These are phyloP conservation scores for Phytophthora tubulina DNA, from an alignment of 352 stramenopile genomes.

Conservation along the genomic window DNA sequence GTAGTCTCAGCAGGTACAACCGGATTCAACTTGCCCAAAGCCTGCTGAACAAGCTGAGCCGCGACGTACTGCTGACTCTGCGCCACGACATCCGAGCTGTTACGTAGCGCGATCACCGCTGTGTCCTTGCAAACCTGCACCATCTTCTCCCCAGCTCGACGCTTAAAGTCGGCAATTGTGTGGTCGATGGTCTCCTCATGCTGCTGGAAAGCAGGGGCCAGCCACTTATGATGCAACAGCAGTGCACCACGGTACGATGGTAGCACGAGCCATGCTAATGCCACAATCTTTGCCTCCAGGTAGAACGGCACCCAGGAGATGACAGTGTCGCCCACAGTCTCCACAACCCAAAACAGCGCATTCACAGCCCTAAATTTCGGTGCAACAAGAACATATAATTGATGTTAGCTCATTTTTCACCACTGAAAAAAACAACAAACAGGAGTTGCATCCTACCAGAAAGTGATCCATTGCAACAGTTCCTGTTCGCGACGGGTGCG, in stretches of 20 bases:
- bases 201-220: slow-evolving; percentile 74
- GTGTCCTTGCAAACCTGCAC: slow-evolving; percentile 75
- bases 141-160: slow-evolving; percentile 71
- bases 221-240: slow-evolving; percentile 63
- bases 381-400: slow-evolving; percentile 6
- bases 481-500: slow-evolving; percentile 55
- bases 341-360: slow-evolving; percentile 63
- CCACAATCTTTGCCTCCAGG: slow-evolving; percentile 74
- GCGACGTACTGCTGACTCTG: slow-evolving; percentile 77
- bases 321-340: slow-evolving; percentile 68
- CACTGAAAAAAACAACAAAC: slow-evolving; percentile 3
- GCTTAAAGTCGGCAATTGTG: slow-evolving; percentile 66
- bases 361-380: slow-evolving; percentile 56
- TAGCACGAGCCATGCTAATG: slow-evolving; percentile 77
- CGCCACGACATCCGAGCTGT: slow-evolving; percentile 64
- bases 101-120: slow-evolving; percentile 62
- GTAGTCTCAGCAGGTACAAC: background rate
- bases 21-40: slow-evolving; percentile 45
- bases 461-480: slow-evolving; percentile 71
- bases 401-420: background rate
- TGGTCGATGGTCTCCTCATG: slow-evolving; percentile 72
- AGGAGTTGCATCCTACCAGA: slow-evolving; percentile 47
- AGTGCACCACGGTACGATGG: slow-evolving; percentile 62
- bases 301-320: slow-evolving; percentile 79
- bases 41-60: slow-evolving; percentile 74